These are phyloP conservation scores for Diaporthe citriasiana DNA, from an alignment of 2,329 filamentous ascomycete species.

Conservation along the genomic window DNA sequence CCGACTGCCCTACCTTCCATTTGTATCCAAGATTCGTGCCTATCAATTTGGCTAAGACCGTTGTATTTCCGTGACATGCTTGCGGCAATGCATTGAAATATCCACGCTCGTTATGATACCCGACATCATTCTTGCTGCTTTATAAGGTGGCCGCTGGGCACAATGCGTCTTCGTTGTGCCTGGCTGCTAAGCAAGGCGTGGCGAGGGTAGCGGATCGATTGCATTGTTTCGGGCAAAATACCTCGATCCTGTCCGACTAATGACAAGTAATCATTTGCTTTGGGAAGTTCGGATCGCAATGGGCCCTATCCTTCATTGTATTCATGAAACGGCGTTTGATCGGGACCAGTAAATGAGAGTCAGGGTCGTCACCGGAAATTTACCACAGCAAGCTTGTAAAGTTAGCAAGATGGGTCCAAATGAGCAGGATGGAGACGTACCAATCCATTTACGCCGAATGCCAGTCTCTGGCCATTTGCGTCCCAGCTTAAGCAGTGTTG, in stretches of 20 bases:
- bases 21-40: constrained; percentile 19
- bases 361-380: constrained; percentile 46
- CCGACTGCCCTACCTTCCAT: background rate
- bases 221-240: background rate
- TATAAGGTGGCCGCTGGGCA: too few species aligned
- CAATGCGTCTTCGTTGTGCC: background rate
- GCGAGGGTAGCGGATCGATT: background rate
- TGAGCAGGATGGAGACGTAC: constrained; percentile 59
- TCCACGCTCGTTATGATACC: background rate
- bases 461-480: constrained; percentile 71
- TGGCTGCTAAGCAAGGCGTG: background rate
- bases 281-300: background rate
- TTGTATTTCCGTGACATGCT: constrained; percentile 9
- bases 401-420: constrained; percentile 40
- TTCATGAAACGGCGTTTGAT: background rate
- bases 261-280: background rate
- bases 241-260: background rate
- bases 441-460: constrained; percentile 73
- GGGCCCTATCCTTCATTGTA: background rate
- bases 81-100: background rate
- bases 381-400: constrained; percentile 49
- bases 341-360: background rate
- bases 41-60: constrained; percentile 13
- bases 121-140: constrained; percentile 6
- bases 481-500: constrained; percentile 75